These are phyloP conservation scores for Hymenoscyphus fraxineus DNA, from an alignment of 2,329 filamentous ascomycete genomes.

Conservation along the genomic window DNA sequence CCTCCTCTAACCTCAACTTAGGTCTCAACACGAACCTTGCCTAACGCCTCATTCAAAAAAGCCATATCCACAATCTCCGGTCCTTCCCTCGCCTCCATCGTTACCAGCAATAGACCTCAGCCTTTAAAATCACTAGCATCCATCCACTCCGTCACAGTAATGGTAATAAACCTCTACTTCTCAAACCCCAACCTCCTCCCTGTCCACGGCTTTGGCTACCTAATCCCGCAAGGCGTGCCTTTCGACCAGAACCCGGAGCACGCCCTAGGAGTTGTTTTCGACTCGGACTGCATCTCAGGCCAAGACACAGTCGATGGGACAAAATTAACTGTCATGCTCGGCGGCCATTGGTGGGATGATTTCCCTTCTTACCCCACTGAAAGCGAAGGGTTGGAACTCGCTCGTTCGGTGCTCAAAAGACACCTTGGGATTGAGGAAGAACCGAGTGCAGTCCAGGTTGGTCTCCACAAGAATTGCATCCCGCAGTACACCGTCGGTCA, in stretches of 20 bases:
- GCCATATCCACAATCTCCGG: slow-evolving; percentile 59
- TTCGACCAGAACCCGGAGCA: slow-evolving; percentile 73
- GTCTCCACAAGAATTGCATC: slow-evolving; percentile 69
- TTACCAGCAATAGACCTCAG: slow-evolving; percentile 3
- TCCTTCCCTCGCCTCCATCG: slow-evolving; percentile 23
- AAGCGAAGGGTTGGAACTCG: slow-evolving; percentile 65
- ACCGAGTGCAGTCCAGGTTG: slow-evolving; percentile 58
- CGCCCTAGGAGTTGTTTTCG: slow-evolving; percentile 88
- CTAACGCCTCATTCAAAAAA: slow-evolving; percentile 45
- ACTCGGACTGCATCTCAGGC: slow-evolving; percentile 51
- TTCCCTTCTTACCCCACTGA: slow-evolving; percentile 57
- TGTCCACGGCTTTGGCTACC: slow-evolving; percentile 80
- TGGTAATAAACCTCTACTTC: slow-evolving; percentile 91
- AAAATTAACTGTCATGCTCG: slow-evolving; percentile 91
- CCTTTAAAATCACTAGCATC: slow-evolving; percentile 47
- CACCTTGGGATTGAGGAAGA: slow-evolving; percentile 68
- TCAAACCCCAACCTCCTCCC: slow-evolving; percentile 56
- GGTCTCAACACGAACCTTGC: slow-evolving; percentile 31
- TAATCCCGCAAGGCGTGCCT: slow-evolving; percentile 73
- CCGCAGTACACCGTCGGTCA: slow-evolving; percentile 89
- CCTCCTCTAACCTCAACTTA: slow-evolving; percentile 29
- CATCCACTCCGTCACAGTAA: slow-evolving; percentile 71
- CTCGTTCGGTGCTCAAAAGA: slow-evolving; percentile 63
- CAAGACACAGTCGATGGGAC: slow-evolving; percentile 61
- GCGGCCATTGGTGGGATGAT: slow-evolving; percentile 85